Conservation (phyloP, 208 protist genomes). For the Leptomonas pyrrhocoris region DNA sequence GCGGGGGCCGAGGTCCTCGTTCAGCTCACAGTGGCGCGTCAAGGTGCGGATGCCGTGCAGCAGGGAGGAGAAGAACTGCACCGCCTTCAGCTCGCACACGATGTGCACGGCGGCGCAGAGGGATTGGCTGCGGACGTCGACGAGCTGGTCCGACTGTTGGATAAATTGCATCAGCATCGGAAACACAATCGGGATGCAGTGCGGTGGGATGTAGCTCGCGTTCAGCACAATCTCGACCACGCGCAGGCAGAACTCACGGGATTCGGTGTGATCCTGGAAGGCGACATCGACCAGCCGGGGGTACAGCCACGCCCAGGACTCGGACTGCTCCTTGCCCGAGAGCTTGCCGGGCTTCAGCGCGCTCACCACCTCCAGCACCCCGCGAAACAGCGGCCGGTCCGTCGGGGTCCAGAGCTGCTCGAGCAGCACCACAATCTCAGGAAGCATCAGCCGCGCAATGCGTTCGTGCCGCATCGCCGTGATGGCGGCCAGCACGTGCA, state of each 20-base stretch:
- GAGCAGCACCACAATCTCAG: conserved; percentile 88
- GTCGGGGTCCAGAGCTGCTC: conserved; percentile 86
- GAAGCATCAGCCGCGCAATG: conserved; percentile 81
- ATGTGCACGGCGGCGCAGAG: conserved; percentile 86
- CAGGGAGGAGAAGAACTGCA: conserved; percentile 83
- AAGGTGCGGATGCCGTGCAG: conserved; percentile 85
- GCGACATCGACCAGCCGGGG: conserved; percentile 89
- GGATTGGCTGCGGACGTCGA: conserved; percentile 83
- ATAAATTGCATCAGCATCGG: conserved; percentile 87
- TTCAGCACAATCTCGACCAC: conserved; percentile 87
- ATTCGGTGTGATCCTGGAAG: conserved; percentile 84
- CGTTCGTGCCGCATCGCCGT: conserved; percentile 84
- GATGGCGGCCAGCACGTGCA: conserved; percentile 85
- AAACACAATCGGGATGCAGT: conserved; percentile 88
- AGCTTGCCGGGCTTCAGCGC: conserved; percentile 90
- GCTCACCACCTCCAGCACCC: conserved; percentile 84
- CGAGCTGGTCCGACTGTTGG: conserved; percentile 85
- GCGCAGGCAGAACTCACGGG: conserved; percentile 87
- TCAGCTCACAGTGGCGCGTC: conserved; percentile 84
- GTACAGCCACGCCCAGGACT: conserved; percentile 92
- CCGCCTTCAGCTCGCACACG: conserved; percentile 87
- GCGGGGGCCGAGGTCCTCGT: conserved; percentile 77
- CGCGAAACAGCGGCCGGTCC: conserved; percentile 85
- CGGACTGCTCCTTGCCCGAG: conserved; percentile 88
- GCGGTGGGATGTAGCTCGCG: conserved; percentile 88